Percentiles rank a stretch among this genome's conserved stretches.
phyloP scores from a whole-genome alignment of 805 yeast species.

The Candida boidinii region DNA sequence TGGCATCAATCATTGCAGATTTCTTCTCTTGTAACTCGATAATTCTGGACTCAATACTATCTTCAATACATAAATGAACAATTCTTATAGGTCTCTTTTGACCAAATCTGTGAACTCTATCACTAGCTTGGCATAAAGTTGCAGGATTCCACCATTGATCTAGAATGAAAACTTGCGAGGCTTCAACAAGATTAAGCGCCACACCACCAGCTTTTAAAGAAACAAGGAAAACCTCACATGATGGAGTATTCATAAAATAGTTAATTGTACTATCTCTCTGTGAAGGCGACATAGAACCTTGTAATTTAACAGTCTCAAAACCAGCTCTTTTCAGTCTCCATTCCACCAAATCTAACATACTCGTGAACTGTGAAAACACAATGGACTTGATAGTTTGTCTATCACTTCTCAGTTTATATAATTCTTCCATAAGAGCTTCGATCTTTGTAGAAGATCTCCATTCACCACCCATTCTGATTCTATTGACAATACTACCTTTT shows the following conservation, averaged over 20 bases:
- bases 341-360: conserved; percentile 92
- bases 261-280: conserved; percentile 90
- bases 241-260: conserved; percentile 86
- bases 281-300: conserved; percentile 94
- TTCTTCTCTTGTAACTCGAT: conserved; percentile 95
- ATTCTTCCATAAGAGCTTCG: conserved; percentile 91
- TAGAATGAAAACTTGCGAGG: conserved; percentile 89
- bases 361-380: conserved; percentile 94
- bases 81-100: conserved; percentile 91
- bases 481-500: conserved; percentile 70
- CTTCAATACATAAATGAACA: conserved; percentile 89
- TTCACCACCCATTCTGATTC: conserved; percentile 77
- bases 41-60: conserved; percentile 92
- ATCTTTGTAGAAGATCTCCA: conserved; percentile 96
- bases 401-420: conserved; percentile 80
- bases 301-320: conserved; percentile 85
- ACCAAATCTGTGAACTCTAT: conserved; percentile 95
- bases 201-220: conserved; percentile 99
- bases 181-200: conserved; percentile 92
- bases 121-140: conserved; percentile 97
- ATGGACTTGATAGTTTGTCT: conserved; percentile 86
- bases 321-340: conserved; percentile 96
- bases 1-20: conserved; percentile 97
- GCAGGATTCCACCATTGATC: conserved; percentile 99
- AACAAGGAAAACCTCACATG: conserved; percentile 88